Percentiles rank a stretch among this genome's conserved stretches.
phyloP scores from a whole-genome alignment of 2,329 filamentous ascomycete species.

The Fusarium torulosum region DNA sequence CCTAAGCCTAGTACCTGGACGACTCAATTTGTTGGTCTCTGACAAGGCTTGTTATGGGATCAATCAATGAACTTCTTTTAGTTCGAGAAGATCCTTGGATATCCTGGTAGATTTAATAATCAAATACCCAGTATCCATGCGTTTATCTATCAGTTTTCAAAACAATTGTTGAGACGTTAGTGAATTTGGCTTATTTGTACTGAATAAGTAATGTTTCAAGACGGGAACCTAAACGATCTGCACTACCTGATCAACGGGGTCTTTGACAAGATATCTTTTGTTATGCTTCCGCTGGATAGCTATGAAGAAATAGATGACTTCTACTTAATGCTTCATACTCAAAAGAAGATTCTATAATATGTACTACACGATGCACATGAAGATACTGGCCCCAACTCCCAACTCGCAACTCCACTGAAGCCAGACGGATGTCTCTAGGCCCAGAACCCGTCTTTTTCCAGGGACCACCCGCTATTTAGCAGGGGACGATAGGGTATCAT shows the following conservation, averaged over 20 bases:
- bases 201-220: constrained; percentile 17
- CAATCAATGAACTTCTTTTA: constrained; percentile 4
- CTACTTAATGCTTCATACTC: not conserved
- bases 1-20: not conserved
- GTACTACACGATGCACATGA: not conserved
- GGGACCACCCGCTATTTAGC: constrained; percentile 36
- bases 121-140: not conserved
- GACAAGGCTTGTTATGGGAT: constrained; percentile 5
- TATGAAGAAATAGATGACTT: not conserved
- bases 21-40: constrained; percentile 8
- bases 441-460: constrained; percentile 28
- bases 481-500: constrained; percentile 31
- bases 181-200: constrained; percentile 21
- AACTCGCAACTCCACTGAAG: constrained; percentile 25
- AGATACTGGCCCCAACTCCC: constrained; percentile 1
- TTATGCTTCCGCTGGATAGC: not conserved
- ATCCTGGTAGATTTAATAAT: constrained; percentile 2
- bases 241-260: not conserved
- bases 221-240: constrained; percentile 23
- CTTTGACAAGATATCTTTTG: not conserved
- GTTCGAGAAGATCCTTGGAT: not conserved
- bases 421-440: constrained; percentile 13
- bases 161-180: constrained; percentile 12
- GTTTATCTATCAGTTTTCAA: constrained; percentile 2
- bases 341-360: constrained; percentile 14